Evolutionary conservation across 2,329 filamentous ascomycete species (phyloP).

Genomic region (Aureobasidium melanogenum): DNA sequence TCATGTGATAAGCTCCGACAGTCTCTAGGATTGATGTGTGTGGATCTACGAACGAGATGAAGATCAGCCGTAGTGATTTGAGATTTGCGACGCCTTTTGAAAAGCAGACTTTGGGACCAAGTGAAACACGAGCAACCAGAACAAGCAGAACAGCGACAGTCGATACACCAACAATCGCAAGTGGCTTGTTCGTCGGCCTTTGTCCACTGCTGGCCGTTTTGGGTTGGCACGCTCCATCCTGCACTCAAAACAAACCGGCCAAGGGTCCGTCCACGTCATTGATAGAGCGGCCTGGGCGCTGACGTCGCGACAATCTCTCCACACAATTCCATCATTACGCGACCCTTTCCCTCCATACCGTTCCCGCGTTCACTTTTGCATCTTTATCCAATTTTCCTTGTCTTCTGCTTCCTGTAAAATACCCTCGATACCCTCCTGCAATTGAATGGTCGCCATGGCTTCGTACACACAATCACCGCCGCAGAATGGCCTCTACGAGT

Average conservation of each 20-base stretch:
- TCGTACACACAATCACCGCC: constrained; percentile 22
- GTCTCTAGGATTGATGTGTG: not conserved
- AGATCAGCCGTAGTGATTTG: constrained; percentile 11
- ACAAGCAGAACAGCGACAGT: not conserved
- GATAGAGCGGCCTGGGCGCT: not conserved
- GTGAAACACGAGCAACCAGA: not conserved
- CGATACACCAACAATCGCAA: constrained; percentile 1
- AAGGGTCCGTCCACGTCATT: not conserved
- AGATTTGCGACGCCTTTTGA: not conserved
- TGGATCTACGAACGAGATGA: constrained; percentile 8
- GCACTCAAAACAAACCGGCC: not conserved
- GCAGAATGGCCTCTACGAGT: constrained; percentile 25
- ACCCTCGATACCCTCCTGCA: not conserved
- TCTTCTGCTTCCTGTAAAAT: not conserved
- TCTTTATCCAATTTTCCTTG: not conserved
- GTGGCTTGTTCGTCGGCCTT: constrained; percentile 2
- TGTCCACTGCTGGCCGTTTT: not conserved
- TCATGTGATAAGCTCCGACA: not conserved
- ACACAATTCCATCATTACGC: constrained; percentile 2
- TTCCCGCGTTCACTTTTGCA: not conserved
- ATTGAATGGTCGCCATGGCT: constrained; percentile 13
- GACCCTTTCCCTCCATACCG: not conserved
- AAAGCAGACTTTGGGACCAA: not conserved
- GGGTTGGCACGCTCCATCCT: not conserved
- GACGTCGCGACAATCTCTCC: not conserved